Evolutionary conservation across 768 basidiomycete genomes (phyloP), one percentile per base, ranked within the genome.

Genomic region (Phaffia tasmanica): DNA sequence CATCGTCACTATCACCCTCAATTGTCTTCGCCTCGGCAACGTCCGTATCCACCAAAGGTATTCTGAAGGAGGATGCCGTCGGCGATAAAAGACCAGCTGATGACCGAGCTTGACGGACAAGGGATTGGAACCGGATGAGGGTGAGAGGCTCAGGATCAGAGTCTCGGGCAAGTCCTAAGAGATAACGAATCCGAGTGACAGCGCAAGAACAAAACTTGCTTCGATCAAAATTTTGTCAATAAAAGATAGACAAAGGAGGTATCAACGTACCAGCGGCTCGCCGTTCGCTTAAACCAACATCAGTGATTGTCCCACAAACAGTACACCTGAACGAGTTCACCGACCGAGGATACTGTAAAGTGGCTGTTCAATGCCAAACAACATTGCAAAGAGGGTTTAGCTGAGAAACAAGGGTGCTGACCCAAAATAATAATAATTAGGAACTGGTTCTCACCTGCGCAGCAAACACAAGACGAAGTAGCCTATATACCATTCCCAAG

Each of bases 251-350:
- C 19, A 3, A 16, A 32, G 27, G 27, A 57, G 27, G 6, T 32
- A 32, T 19, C 4, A 29, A 29, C 56, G 8, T 7, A 57, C 56
- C 56, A 4, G 61, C 61, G 6, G 67, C 67, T 23, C 57, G 62
- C 1, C 61, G 61, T 9, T 48, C 27, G 30, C 50, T 59, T 19
- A 69, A 25, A 6, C 60, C 51, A 25, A 58, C 30, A 55, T 69
- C 67, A 49, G 54, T 69, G 57, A 69, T 64, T 16, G 67, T 69
- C 11, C 67, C 67, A 53, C 67, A 69, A 47, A 62, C 62, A 15
- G 63, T 67, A 42, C 66, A 67, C 4, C 66, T 55, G 23, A 67
- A 67, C 19, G 35, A 48, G 9, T 54, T 23, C 48, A 67, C 49
- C 9, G 46, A 29, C 32, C 56, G 49, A 0, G 66, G 66, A 25